These are phyloP conservation scores for Neoboletus subvelutipes DNA, from an alignment of 768 basidiomycete species.

Conservation along the genomic window DNA sequence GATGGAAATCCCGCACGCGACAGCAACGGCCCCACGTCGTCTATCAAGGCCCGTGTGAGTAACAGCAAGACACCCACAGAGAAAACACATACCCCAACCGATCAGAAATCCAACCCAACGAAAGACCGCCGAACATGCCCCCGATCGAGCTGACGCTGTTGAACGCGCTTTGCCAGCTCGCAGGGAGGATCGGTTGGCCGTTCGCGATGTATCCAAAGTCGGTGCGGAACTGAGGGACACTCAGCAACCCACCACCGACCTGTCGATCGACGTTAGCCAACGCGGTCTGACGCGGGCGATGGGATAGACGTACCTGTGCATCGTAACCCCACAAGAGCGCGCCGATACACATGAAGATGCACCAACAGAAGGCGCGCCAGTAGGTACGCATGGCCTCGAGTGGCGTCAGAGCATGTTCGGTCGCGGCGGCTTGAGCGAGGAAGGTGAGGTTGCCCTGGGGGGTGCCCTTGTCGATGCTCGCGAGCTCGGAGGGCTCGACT, in stretches of 20 bases:
- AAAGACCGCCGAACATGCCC: slow-evolving; percentile 29
- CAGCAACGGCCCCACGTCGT: slow-evolving; percentile 24
- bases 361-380: slow-evolving; percentile 29
- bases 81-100: slow-evolving; percentile 14
- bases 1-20: slow-evolving; percentile 24
- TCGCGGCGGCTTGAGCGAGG: slow-evolving; percentile 23
- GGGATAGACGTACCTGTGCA: slow-evolving; percentile 16
- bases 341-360: slow-evolving; percentile 24
- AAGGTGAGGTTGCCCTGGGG: slow-evolving; percentile 14
- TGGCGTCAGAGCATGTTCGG: slow-evolving; percentile 20
- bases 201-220: slow-evolving; percentile 24
- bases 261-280: background rate
- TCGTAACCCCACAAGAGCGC: slow-evolving; percentile 30
- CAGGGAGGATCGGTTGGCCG: slow-evolving; percentile 15
- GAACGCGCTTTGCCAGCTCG: slow-evolving; percentile 31
- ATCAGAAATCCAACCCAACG: slow-evolving; percentile 24
- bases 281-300: background rate
- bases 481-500: background rate
- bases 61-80: background rate
- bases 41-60: slow-evolving; percentile 2
- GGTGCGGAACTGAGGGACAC: slow-evolving; percentile 24
- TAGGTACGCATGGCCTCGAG: slow-evolving; percentile 21
- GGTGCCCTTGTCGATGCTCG: slow-evolving; percentile 10
- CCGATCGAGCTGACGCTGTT: slow-evolving; percentile 26
- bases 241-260: slow-evolving; percentile 22